Conservation (phyloP, 2,329 filamentous ascomycete genomes). For the Colletotrichum godetiae region DNA sequence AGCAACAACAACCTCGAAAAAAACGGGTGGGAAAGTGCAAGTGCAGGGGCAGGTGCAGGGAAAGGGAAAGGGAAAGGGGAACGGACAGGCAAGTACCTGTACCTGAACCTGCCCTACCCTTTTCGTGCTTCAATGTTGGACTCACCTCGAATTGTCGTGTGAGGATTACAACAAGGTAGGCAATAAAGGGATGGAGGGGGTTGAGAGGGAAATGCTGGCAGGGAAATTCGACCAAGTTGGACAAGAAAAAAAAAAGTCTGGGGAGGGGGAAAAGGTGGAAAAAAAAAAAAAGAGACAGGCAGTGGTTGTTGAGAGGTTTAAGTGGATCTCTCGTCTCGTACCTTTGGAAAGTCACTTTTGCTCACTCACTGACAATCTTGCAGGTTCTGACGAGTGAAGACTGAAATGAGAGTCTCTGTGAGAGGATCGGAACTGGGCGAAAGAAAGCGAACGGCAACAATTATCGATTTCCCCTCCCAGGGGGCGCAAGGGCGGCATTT, state of each 20-base stretch:
- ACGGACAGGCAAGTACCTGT: constrained; percentile 14
- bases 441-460: not conserved
- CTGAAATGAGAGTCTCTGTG: not conserved
- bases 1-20: not conserved
- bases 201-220: not conserved
- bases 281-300: constrained; percentile 16
- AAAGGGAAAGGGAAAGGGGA: not conserved
- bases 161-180: constrained; percentile 8
- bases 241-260: constrained; percentile 21
- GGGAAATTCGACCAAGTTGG: not conserved
- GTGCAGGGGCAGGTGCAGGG: too few relatives aligned
- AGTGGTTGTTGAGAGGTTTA: constrained; percentile 38
- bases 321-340: constrained; percentile 32
- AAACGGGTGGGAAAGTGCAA: not conserved
- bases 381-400: not conserved
- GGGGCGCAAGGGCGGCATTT: constrained; percentile 12
- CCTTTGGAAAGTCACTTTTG: constrained; percentile 19
- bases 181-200: constrained; percentile 17
- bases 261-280: constrained; percentile 7
- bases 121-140: not conserved
- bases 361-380: constrained; percentile 12
- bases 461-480: not conserved
- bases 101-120: not conserved
- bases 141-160: constrained; percentile 26
- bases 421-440: not conserved